Evolutionary conservation across 192 early-diverging fungal genomes (phyloP).

Genomic region (Gamsiella multidivaricata): DNA sequence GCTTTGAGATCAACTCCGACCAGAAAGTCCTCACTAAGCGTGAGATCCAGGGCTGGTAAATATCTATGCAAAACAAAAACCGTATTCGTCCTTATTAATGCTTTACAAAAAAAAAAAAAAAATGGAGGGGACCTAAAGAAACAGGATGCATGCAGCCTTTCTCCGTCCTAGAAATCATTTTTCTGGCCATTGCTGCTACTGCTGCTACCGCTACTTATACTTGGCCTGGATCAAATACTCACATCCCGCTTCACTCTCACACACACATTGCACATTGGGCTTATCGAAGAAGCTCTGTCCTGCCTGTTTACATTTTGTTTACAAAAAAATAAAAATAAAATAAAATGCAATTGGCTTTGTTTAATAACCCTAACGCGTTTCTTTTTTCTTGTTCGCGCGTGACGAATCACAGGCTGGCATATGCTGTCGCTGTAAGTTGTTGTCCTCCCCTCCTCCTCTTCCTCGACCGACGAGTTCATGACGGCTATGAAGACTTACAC

Average conservation of each 20-base stretch:
- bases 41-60: conserved; percentile 52
- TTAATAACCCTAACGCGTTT: neutral
- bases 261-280: too few species aligned
- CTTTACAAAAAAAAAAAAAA: too few species aligned
- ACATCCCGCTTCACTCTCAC: too few species aligned
- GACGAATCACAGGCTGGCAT: conserved; percentile 32
- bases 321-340: too few species aligned
- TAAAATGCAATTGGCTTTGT: neutral
- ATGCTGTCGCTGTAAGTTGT: conserved; percentile 45
- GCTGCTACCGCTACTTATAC: neutral
- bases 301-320: neutral
- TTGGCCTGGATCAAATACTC: too few species aligned
- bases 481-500: neutral
- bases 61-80: neutral
- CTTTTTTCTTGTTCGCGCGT: neutral
- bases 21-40: conserved; percentile 33
- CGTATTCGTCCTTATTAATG: neutral
- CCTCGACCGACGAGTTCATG: neutral
- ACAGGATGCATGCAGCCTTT: too few species aligned
- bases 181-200: neutral
- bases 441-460: neutral
- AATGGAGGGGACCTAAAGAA: too few species aligned
- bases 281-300: too few species aligned
- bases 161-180: too few species aligned
- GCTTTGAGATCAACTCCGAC: neutral